Evolutionary conservation across 805 yeast genomes (phyloP), one percentile per base, ranked within the genome.

Genomic region (Cyberlindnera bimundalis): DNA sequence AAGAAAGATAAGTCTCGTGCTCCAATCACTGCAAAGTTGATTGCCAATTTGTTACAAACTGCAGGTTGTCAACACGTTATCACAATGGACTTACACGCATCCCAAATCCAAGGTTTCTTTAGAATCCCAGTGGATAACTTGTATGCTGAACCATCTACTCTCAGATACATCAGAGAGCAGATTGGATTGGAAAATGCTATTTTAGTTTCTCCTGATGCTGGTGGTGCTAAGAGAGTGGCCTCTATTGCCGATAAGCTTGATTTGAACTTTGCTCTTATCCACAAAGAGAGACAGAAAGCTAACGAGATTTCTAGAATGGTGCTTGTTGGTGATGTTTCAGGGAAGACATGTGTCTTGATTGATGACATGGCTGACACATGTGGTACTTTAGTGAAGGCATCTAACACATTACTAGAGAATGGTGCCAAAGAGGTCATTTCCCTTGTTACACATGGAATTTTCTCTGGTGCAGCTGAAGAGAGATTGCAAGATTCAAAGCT

Each of bases 311-410:
- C 93, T 14, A 74, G 85, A 53, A 91, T 91, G 99, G 96, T 91
- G 19, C 72, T 91, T 25, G 98, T 91, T 32, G 99, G 99, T 49
- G 97, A 90, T 62, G 99, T 91, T 29, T 67, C 78, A 3, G 79
- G 80, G 45, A 88, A 86, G 62, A 76, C 81, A 5, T 90, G 97
- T 65, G 72, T 93, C 18, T 68, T 91, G 47, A 86, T 91, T 25
- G 99, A 91, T 63, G 99, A 91, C 61, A 93, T 91, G 95, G 98
- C 98, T 28, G 99, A 91, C 60, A 91, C 99, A 5, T 91, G 98
- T 66, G 98, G 99, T 29, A 91, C 99, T 2, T 70, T 91, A 50
- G 93, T 87, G 48, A 91, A 91, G 64, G 98, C 98, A 1, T 91
- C 96, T 10, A 95, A 91, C 47, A 79, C 90, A 6, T 68, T 91